phyloP scores from a whole-genome alignment of 129 eudicot species.

The Rutidosis leptorrhynchoides region DNA sequence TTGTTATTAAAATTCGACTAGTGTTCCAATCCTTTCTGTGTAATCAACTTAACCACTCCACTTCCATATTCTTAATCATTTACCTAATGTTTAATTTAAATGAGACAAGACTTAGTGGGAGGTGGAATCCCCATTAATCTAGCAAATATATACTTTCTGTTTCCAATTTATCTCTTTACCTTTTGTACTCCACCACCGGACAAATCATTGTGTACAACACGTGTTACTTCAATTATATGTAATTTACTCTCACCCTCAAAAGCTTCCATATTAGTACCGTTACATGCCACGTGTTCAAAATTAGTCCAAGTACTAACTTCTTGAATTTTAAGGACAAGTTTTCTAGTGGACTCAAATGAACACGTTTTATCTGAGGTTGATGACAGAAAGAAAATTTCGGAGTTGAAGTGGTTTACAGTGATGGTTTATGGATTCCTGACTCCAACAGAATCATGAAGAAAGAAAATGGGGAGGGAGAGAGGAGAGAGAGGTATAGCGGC shows the following conservation, averaged over 20 bases:
- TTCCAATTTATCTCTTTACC: constrained; percentile 82
- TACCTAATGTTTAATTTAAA: too few relatives aligned
- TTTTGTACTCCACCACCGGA: constrained; percentile 40
- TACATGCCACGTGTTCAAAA: constrained; percentile 89
- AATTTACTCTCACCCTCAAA: constrained; percentile 63
- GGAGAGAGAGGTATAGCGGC: too few relatives aligned
- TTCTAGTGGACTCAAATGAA: constrained; percentile 71
- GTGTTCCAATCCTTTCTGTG: too few relatives aligned
- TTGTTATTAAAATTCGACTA: too few relatives aligned
- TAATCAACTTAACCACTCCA: too few relatives aligned
- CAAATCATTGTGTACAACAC: constrained; percentile 60
- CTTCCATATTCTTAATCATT: too few relatives aligned
- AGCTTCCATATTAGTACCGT: constrained; percentile 90
- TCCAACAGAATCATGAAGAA: too few relatives aligned
- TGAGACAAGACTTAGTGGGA: too few relatives aligned
- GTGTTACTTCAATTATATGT: constrained; percentile 88
- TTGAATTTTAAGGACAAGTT: constrained; percentile 68
- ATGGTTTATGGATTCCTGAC: too few relatives aligned
- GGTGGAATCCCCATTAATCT: constrained; percentile 93
- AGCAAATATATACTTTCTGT: constrained; percentile 81
- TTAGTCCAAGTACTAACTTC: constrained; percentile 97
- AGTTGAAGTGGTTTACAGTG: too few relatives aligned
- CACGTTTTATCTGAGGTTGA: constrained; percentile 56
- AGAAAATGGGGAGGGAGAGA: too few relatives aligned
- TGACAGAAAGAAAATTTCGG: too few relatives aligned